phyloP scores from a whole-genome alignment of 495 filamentous ascomycete species.

The Neurospora sp. region DNA sequence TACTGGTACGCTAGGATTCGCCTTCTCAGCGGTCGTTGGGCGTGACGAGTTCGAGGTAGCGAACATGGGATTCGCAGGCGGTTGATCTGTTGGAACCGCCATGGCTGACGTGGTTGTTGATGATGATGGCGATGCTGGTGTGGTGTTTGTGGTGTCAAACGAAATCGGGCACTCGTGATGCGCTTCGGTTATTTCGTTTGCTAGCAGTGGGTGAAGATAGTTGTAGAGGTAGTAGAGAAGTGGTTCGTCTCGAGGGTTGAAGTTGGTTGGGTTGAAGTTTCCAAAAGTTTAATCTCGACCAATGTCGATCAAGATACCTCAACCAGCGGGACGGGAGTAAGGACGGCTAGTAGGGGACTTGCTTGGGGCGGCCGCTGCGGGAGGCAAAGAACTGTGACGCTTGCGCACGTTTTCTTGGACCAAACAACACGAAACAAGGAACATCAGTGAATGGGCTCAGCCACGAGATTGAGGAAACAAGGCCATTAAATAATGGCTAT shows the following conservation, averaged over 20 bases:
- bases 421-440: neutral
- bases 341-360: neutral
- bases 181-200: neutral
- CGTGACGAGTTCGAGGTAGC: neutral
- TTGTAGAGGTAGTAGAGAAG: neutral
- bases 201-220: neutral
- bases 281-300: neutral
- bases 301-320: neutral
- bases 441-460: neutral
- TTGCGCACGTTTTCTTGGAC: neutral
- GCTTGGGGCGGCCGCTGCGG: neutral
- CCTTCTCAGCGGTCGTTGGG: neutral
- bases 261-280: neutral
- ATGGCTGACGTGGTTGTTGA: neutral
- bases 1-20: neutral
- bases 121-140: neutral
- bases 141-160: neutral
- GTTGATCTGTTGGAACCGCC: neutral
- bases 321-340: neutral
- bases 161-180: neutral
- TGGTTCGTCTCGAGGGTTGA: neutral
- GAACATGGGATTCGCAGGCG: neutral
- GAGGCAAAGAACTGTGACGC: neutral
- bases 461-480: neutral
- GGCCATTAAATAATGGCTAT: neutral